These are phyloP conservation scores for Kwoniella shandongensis DNA, from an alignment of 768 basidiomycete species.

Conservation along the genomic window DNA sequence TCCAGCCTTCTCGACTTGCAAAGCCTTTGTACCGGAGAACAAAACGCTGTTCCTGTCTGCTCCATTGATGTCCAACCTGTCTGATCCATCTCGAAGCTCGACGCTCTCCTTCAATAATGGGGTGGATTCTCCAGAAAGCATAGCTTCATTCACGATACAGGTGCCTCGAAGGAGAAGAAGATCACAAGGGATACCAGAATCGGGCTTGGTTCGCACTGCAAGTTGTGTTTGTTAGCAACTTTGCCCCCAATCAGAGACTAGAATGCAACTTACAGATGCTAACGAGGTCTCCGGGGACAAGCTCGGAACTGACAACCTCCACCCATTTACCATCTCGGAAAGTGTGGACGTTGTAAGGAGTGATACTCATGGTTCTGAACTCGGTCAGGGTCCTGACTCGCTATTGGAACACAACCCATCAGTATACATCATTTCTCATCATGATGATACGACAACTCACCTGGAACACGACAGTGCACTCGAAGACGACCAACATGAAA, in stretches of 20 bases:
- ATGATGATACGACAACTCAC: conserved; percentile 57
- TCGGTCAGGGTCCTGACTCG: conserved; percentile 90
- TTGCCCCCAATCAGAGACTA: neutral
- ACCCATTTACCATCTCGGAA: conserved; percentile 77
- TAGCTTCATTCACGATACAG: conserved; percentile 97
- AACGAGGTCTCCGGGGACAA: conserved; percentile 89
- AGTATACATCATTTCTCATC: neutral
- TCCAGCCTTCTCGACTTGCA: conserved; percentile 69
- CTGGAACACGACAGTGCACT: conserved; percentile 99
- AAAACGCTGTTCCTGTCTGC: conserved; percentile 82
- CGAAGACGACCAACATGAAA: conserved; percentile 97
- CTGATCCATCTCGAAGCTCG: conserved; percentile 71
- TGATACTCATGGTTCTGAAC: conserved; percentile 94
- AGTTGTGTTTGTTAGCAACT: neutral
- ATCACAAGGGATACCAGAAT: conserved; percentile 90
- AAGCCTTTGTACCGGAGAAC: conserved; percentile 95
- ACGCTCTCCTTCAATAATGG: conserved; percentile 95
- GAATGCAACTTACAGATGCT: conserved; percentile 64
- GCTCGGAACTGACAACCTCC: conserved; percentile 75
- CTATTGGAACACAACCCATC: conserved; percentile 55
- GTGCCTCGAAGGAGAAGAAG: conserved; percentile 88
- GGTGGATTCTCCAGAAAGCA: conserved; percentile 97
- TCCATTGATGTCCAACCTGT: conserved; percentile 79
- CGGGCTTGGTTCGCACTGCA: conserved; percentile 59
- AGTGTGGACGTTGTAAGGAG: conserved; percentile 81